Evolutionary conservation across 805 yeast species (phyloP), one percentile per base, ranked within the genome.

Genomic region (Candida nonsorbophila): DNA sequence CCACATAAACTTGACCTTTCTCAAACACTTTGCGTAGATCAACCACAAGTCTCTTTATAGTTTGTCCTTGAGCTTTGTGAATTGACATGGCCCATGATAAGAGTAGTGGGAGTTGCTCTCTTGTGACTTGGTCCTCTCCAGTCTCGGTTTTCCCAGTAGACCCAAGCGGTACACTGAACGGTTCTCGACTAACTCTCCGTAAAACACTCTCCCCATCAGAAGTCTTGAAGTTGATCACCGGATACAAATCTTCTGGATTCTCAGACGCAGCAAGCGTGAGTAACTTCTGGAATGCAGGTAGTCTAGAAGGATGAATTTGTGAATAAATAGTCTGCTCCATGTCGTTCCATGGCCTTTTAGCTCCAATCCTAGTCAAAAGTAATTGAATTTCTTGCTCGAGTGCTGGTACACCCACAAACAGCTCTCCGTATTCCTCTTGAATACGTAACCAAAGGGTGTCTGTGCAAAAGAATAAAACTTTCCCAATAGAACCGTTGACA

Each of bases 401-500:
- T 32, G 47, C 30, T 7, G 37, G 33, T 27, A 47, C 45, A 24
- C 28, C 27, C 4, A 38, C 28, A 23, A 36, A 41, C 3, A 38
- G 12, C 4, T 33, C 24, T 5, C 47, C 48, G 33, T 53, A 57
- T 7, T 40, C 17, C 18, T 49, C 55, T 7, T 35, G 24, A 34
- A 69, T 38, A 41, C 41, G 30, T 19, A 34, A 19, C 48, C 48
- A 41, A 39, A 51, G 25, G 9, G 33, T 37, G 6, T 30, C 37
- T 3, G 55, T 49, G 27, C 70, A 55, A 40, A 82, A 79, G 11
- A 70, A 77, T 6, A 75, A 42, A 1, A 92, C 80, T 21, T 68
- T 74, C 0, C 99, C 99, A 21, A 90, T 62, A 0, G 96, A 75
- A 3, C 99, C 98, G 57, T 92, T 92, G 22, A 92, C 97, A 21